Evolutionary conservation across 2,329 filamentous ascomycete species (phyloP), one percentile per base, ranked within the genome.

Genomic region (Xylaria sp.): DNA sequence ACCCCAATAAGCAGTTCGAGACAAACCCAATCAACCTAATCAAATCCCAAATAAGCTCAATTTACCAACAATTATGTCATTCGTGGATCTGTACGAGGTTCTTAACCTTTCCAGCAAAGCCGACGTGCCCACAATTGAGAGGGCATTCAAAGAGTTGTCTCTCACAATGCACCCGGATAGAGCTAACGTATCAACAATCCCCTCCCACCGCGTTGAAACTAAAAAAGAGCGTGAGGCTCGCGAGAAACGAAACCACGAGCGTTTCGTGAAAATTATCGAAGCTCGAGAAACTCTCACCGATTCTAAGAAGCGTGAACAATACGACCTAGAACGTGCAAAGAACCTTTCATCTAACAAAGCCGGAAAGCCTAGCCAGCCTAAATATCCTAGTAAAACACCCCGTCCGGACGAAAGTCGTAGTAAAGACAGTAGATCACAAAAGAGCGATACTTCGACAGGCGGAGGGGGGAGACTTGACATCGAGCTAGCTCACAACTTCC

Each of bases 161-260:
- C 3, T 58, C 0, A 31, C 13, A 6, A 1, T 15, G 0, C 65
- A 67, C 7, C 65, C 65, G 0, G 65, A 68, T 27, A 65, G 51
- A 5, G 51, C 57, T 1, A 68, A 68, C 11, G 3, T 13, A 4
- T 7, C 51, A 1, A 59, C 56, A 20, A 10, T 13, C 0, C 65
- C 65, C 3, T 3, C 38, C 0, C 44, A 17, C 2, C 44, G 20
- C 2, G 13, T 4, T 0, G 65, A 68, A n/a, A 44, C 50, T 11
- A 2, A 25, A 2, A 5, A 2, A 9, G 45, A 65, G 7, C 31
- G 25, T 0, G 7, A 33, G 6, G 31, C 22, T 5, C 61, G 62
- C 4, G 65, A 68, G 20, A 27, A 42, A 6, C 36, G 27, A 2
- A 68, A 62, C 9, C 25, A 68, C 13, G 56, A 68, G 0, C 36